Evolutionary conservation across 768 basidiomycete genomes (phyloP), one percentile per base, ranked within the genome.

Genomic region (Russula emetica): DNA sequence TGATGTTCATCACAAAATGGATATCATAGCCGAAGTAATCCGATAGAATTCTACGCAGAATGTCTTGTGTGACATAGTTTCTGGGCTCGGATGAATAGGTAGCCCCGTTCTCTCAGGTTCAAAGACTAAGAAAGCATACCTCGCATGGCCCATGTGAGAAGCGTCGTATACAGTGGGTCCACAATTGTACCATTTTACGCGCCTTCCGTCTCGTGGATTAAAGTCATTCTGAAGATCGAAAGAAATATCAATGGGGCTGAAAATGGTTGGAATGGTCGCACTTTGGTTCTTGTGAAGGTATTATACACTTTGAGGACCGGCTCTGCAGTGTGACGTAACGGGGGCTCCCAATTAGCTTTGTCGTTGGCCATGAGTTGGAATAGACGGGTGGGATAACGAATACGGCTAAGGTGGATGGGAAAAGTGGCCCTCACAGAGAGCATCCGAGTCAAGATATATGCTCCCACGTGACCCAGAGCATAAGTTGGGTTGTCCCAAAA

Each of bases 1-100:
- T 99, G 69, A 99, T 85, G 75, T 99, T 99, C 94, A 97, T 97
- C 51, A 98, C 96, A 72, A 98, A 97, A 74, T 98, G 93, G 61
- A 99, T 89, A 72, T 98, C 92, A 71, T 95, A 98, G 28, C 92
- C 90, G 76, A 98, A 98, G 76, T 96, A 98, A 77, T 98, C 94
- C 1, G 87, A 81, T 80, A 98, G 79, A 57, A 99, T 92, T 55
- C 97, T 79, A 60, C 94, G 81, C 42, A 98, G 78, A 66, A 96
- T 83, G 74, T 98, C 95, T 74, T 96, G 93, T 1, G 94, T 92
- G 36, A 98, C 89, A 77, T 99, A 99, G 79, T 97, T 98, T 71
- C 96, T 97, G 55, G 40, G 51, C 63, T 38, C 26, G 28, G 47
- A 34, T 45, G 7, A 32, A 51, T 55, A 34, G 14, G 40, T 22